These are phyloP conservation scores for Petunia hybrid DNA, from an alignment of 305 asterid species.

Conservation along the genomic window DNA sequence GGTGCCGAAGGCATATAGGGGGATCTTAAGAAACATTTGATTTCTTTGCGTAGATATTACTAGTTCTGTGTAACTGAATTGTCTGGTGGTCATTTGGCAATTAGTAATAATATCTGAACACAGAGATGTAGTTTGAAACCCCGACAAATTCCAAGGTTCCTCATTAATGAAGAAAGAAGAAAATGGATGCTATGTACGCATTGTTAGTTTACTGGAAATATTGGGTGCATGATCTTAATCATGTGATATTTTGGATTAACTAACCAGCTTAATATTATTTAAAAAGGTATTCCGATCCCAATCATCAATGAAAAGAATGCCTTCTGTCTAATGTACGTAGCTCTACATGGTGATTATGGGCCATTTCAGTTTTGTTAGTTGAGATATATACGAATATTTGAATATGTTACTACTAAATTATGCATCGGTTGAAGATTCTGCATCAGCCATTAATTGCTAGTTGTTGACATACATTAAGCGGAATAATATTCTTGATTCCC, in stretches of 20 bases:
- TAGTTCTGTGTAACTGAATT: background rate
- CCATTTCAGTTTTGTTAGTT: constrained; percentile 28
- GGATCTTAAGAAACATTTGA: too few relatives aligned
- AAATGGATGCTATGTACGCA: background rate
- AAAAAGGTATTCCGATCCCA: background rate
- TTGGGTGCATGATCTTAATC: background rate
- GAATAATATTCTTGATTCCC: background rate
- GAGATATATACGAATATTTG: background rate
- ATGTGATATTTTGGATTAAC: background rate
- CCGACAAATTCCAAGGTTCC: constrained; percentile 11
- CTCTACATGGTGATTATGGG: constrained; percentile 26
- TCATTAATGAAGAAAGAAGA: background rate
- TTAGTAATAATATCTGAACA: constrained; percentile 9
- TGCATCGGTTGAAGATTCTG: constrained; percentile 22
- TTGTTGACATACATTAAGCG: background rate
- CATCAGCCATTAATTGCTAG: background rate
- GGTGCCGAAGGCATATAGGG: too few relatives aligned
- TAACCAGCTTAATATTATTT: background rate
- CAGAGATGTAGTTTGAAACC: background rate
- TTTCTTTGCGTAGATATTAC: background rate
- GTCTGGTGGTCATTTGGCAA: constrained; percentile 21
- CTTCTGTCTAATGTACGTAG: constrained; percentile 25
- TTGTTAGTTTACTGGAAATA: background rate
- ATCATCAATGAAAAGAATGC: background rate
- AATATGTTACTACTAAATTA: background rate